These are phyloP conservation scores for Furcasterigmium furcatum DNA, from an alignment of 2,329 filamentous ascomycete genomes.

Conservation along the genomic window DNA sequence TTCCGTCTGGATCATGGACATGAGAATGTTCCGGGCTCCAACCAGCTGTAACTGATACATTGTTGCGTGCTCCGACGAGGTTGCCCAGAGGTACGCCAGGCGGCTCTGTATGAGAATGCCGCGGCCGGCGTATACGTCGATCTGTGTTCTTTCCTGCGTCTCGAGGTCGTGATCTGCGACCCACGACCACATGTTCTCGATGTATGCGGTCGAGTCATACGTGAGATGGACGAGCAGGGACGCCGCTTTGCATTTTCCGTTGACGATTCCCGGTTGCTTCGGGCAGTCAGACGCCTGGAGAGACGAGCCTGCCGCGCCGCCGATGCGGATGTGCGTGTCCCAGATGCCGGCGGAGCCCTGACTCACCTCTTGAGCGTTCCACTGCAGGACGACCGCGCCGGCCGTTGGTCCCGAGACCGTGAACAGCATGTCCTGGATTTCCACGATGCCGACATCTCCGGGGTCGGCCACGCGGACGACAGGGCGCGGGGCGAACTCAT, in stretches of 20 bases:
- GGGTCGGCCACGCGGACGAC: conserved; percentile 50
- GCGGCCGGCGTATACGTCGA: conserved; percentile 29
- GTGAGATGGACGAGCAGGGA: conserved; percentile 50
- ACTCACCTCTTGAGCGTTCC: conserved; percentile 45
- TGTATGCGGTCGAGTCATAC: conserved; percentile 38
- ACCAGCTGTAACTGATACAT: conserved; percentile 47
- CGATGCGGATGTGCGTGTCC: conserved; percentile 25
- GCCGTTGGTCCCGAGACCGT: conserved; percentile 49
- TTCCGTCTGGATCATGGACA: conserved; percentile 43
- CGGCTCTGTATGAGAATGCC: conserved; percentile 26
- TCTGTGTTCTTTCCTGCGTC: conserved; percentile 12
- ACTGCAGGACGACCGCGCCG: conserved; percentile 57
- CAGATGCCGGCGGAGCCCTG: conserved; percentile 44
- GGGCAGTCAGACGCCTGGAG: conserved; percentile 38
- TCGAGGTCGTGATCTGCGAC: conserved; percentile 60
- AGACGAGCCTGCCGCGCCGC: conserved; percentile 46
- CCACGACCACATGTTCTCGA: conserved; percentile 61
- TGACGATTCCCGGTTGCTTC: conserved; percentile 22
- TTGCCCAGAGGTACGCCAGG: conserved; percentile 18
- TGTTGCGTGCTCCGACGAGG: conserved; percentile 20
- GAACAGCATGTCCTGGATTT: conserved; percentile 59
- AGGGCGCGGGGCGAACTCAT: conserved; percentile 40
- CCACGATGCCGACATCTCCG: conserved; percentile 51
- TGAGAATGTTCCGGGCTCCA: conserved; percentile 40
- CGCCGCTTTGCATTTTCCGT: conserved; percentile 25